These are phyloP conservation scores for Talaromyces sp. DNA, from an alignment of 2,329 filamentous ascomycete genomes.

Conservation along the genomic window DNA sequence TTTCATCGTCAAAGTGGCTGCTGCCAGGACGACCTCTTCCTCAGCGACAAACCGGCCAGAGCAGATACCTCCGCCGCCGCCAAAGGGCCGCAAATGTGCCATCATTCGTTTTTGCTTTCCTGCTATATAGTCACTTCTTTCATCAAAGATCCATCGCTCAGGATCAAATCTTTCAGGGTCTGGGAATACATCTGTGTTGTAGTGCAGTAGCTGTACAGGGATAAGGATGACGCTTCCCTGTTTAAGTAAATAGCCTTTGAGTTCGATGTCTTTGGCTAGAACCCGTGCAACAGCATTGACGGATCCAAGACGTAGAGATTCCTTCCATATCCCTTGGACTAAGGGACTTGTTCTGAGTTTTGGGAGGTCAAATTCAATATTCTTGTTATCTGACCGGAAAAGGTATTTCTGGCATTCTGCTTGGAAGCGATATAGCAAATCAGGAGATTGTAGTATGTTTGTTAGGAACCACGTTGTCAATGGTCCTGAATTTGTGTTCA, in stretches of 20 bases:
- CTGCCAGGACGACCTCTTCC: conserved; percentile 8
- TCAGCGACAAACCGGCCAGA: conserved; percentile 11
- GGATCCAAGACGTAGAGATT: conserved; percentile 6
- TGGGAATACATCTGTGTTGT: conserved; percentile 2
- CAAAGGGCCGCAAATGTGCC: conserved; percentile 6
- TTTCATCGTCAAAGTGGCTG: conserved; percentile 2
- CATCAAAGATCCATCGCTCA: conserved; percentile 3
- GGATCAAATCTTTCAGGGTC: conserved; percentile 7
- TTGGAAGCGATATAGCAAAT: not conserved
- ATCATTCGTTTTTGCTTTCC: conserved; percentile 4
- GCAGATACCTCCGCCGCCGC: conserved; percentile 8
- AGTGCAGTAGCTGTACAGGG: conserved; percentile 5
- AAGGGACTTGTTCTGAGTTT: conserved; percentile 1
- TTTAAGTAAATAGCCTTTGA: conserved; percentile 7
- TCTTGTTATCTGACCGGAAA: not conserved
- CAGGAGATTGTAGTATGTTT: not conserved
- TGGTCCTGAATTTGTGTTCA: conserved; percentile 10
- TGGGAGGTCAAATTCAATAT: conserved; percentile 2
- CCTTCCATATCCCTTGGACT: conserved; percentile 12
- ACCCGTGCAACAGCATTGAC: conserved; percentile 9
- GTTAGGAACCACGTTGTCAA: conserved; percentile 9
- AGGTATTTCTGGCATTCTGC: not conserved
- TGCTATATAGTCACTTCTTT: not conserved
- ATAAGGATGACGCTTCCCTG: conserved; percentile 9
- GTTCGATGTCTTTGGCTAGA: conserved; percentile 4